These are phyloP conservation scores for Phytophthora pluvialis DNA, from an alignment of 352 stramenopile species.

Conservation along the genomic window DNA sequence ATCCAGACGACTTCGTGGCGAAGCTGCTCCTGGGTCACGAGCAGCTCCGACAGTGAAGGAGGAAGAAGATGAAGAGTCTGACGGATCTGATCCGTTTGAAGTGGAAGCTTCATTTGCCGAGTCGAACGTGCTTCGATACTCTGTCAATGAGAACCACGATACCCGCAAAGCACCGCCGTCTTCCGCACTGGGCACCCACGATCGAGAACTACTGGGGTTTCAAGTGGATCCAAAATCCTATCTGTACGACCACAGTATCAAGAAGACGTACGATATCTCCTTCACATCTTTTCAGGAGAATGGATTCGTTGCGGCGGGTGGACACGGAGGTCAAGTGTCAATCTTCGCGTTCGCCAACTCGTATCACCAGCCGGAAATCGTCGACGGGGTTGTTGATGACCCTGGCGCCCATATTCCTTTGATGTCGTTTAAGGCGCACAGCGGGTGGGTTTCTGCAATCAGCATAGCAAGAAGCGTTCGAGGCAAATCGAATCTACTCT, in stretches of 20 bases:
- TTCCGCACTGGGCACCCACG: neutral
- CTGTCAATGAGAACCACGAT: constrained; percentile 16
- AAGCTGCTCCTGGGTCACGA: constrained; percentile 12
- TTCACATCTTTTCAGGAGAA: constrained; percentile 53
- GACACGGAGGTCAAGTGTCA: constrained; percentile 56
- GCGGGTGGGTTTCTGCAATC: constrained; percentile 56
- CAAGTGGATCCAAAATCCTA: constrained; percentile 24
- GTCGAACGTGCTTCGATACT: constrained; percentile 43
- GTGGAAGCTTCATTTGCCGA: constrained; percentile 39
- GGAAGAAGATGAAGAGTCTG: constrained; percentile 1
- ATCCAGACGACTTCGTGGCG: constrained; percentile 44
- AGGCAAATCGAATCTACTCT: constrained; percentile 40
- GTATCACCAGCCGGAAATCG: constrained; percentile 13
- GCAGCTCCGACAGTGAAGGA: neutral
- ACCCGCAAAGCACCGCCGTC: neutral
- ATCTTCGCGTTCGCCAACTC: constrained; percentile 39
- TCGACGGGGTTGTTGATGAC: constrained; percentile 20
- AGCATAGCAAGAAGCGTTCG: constrained; percentile 43
- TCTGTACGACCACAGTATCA: constrained; percentile 42
- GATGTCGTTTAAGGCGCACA: constrained; percentile 65
- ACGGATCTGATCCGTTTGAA: constrained; percentile 16
- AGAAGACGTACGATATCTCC: constrained; percentile 52
- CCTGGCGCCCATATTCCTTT: constrained; percentile 33
- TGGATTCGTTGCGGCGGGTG: constrained; percentile 44
- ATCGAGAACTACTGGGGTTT: constrained; percentile 29